Percentiles rank a stretch among this genome's conserved stretches.
Conservation (phyloP, 768 basidiomycete species). For the Daedalea quercina region DNA sequence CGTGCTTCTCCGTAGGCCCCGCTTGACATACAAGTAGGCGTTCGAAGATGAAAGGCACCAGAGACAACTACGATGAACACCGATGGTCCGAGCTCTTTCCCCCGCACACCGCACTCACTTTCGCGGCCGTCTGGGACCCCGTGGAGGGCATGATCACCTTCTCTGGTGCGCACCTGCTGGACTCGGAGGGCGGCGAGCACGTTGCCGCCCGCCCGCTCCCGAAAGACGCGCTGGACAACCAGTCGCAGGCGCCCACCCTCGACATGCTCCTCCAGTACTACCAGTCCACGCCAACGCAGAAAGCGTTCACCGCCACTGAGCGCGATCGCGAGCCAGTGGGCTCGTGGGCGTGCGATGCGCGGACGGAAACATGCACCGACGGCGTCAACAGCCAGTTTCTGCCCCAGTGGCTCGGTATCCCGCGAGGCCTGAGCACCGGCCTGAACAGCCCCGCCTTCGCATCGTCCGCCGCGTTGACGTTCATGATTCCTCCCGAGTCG, state of each 20-base stretch:
- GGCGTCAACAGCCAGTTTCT: slow-evolving; percentile 14
- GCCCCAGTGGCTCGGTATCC: slow-evolving; percentile 6
- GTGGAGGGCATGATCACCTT: slow-evolving; percentile 52
- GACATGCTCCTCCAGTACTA: slow-evolving; percentile 13
- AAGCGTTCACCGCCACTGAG: slow-evolving; percentile 2
- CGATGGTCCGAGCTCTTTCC: slow-evolving; percentile 56
- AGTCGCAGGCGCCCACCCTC: slow-evolving; percentile 22
- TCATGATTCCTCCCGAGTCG: neutral
- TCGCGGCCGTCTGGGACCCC: slow-evolving; percentile 55
- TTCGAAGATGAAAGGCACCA: slow-evolving; percentile 1
- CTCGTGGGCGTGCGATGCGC: slow-evolving; percentile 15
- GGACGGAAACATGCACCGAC: slow-evolving; percentile 16
- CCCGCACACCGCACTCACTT: slow-evolving; percentile 48
- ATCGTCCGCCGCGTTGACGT: slow-evolving; percentile 7
- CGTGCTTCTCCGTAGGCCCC: neutral
- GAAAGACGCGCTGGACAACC: slow-evolving; percentile 16
- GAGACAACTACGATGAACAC: slow-evolving; percentile 13
- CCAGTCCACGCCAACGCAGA: slow-evolving; percentile 13
- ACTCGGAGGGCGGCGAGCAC: slow-evolving; percentile 12
- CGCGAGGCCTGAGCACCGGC: slow-evolving; percentile 5
- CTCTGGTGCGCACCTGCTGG: slow-evolving; percentile 42
- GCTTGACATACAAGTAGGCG: neutral
- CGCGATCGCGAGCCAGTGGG: neutral
- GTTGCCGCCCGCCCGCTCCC: slow-evolving; percentile 7
- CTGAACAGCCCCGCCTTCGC: slow-evolving; percentile 14